Base-by-base conservation (phyloP, 306 rosid genomes). In the Ormosia emarginata region DNA sequence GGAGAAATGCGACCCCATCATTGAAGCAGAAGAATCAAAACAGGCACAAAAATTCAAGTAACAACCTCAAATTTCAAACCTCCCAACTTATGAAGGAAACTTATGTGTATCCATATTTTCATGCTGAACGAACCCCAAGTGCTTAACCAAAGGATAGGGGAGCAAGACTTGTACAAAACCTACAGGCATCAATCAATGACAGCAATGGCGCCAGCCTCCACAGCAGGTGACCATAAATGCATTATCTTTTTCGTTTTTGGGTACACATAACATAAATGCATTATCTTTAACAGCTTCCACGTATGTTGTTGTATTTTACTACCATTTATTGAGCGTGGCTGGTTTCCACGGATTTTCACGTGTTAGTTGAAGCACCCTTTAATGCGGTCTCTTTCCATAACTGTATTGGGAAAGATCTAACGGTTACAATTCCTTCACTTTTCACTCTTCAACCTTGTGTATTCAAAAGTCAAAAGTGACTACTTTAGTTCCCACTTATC, bases 361-460 rank as follows among this genome's bases (percentile, higher is more conserved):
- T 17, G 90, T 82, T 82, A 3, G 92, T 80, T 85, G 89, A 82
- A 70, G 70, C 71, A 17, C 37, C 44, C 76, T 79, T 90, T 75
- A 88, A 61, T 75, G 55, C 18, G 63, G 49, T 53, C 67, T 52
- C 5, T 62, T 50, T 68, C 34, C 59, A 69, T 30, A 69, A 30
- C 86, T 77, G 78, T 50, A 69, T 68, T n/a, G 29, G 36, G 50
- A 7, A 49, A 43, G 11, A 63, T 61, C 49, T 2, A 17, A 32
- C 39, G 63, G 3, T 24, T 37, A 67, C 62, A 62, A 49, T 50
- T 56, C 76, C 73, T 37, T 12, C 79, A 57, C 33, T 3, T 15
- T 29, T 67, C 61, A 36, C 2, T 7, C 17, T 24, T 55, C 65
- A 52, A 39, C 41, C 53, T 55, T 36, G 37, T 52, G 13, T 55